Percentiles rank a stretch among this genome's conserved stretches.
Evolutionary conservation across 345 rosid species (phyloP).

Genomic region (Corchorus olitorius): DNA sequence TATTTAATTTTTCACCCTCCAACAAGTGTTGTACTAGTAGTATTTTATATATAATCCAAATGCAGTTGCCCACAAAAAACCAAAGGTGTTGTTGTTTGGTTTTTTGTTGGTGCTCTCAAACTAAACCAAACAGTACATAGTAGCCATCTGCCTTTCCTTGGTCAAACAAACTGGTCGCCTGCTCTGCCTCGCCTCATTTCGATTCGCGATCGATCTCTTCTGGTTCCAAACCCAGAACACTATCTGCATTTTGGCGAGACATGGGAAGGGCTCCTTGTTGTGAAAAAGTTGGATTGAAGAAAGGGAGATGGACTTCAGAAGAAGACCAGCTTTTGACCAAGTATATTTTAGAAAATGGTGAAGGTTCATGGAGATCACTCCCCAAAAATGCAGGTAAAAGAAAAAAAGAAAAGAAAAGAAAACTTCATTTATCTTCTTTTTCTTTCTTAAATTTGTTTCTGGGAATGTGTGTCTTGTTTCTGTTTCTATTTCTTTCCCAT

Average conservation of each 20-base stretch:
- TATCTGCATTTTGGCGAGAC: constrained; percentile 1
- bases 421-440: neutral
- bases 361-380: constrained; percentile 70
- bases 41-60: neutral
- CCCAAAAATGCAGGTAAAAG: constrained; percentile 61
- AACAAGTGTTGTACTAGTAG: no score
- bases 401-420: no score
- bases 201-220: no score
- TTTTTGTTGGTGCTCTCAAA: no score
- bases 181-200: neutral
- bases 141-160: neutral
- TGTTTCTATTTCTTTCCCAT: neutral
- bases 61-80: neutral
- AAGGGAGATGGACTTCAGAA: constrained; percentile 65
- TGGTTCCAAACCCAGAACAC: neutral
- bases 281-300: constrained; percentile 63
- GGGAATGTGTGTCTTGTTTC: neutral
- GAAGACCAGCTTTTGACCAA: constrained; percentile 51
- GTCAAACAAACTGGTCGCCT: neutral
- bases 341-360: constrained; percentile 59
- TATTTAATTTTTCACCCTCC: neutral
- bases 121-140: neutral
- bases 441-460: neutral
- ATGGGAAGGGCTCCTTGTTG: constrained; percentile 85
- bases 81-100: neutral